Evolutionary conservation across 2,329 filamentous ascomycete species (phyloP), one percentile per base, ranked within the genome.

Genomic region (Curvularia sp.): DNA sequence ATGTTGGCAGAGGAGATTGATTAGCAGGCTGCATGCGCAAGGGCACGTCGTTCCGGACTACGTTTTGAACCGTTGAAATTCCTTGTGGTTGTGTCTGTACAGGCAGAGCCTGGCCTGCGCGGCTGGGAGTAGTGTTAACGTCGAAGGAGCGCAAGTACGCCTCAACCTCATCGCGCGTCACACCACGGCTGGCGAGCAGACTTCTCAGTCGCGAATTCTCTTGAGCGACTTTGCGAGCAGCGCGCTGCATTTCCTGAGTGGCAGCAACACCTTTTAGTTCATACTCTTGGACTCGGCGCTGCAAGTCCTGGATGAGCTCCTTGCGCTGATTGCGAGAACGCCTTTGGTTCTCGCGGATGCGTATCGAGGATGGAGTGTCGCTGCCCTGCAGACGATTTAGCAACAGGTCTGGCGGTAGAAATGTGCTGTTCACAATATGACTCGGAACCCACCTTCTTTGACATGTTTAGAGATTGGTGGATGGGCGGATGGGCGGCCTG

Each of bases 261-360:
- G 88, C 89, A 66, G 87, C 81, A 42, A 89, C 81, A 10, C 89
- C 89, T 32, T 83, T 78, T 21, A 82, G 78, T 74, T 92, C 87
- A 71, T 84, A 90, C 45, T 80, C 76, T 34, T 86, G 83, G 58
- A 89, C 78, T 54, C 85, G 85, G 53, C 82, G 78, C 75, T 92
- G 89, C 25, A 92, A 82, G 49, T 88, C 86, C 60, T 86, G 79
- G 49, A 91, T 78, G 69, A 92, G 90, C 70, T 91, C 88, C 77
- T 88, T 89, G 64, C 87, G 84, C 28, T 89, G 83, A 28, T 87
- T 87, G 38, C 90, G 86, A 12, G 87, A 91, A 60, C 89, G 86
- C 49, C 90, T 82, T 73, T 92, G 90, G 70, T 92, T 93, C 66
- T 92, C 88, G 60, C 89, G 84, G 63, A 92, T 87, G 60, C 89